Evolutionary conservation across 371 early-diverging fungal species (phyloP).

Genomic region (Apophysomyces ossiformis): DNA sequence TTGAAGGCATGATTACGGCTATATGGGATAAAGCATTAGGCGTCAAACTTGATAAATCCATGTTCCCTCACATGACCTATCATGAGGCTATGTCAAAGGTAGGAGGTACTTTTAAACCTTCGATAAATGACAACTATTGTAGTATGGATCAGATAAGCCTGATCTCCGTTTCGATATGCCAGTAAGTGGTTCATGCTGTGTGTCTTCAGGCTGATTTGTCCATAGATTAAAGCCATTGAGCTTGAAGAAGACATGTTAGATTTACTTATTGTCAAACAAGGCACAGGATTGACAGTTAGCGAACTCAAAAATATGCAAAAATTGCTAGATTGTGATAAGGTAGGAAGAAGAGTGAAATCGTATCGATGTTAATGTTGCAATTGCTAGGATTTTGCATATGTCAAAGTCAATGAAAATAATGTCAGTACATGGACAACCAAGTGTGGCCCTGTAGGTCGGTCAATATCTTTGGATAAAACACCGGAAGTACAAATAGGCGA

Average conservation of each 20-base stretch:
- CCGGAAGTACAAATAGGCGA: conserved; percentile 61
- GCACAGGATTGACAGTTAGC: conserved; percentile 34
- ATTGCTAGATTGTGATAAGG: conserved; percentile 36
- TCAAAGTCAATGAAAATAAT: conserved; percentile 64
- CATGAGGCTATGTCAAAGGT: conserved; percentile 78
- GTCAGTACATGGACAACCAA: conserved; percentile 59
- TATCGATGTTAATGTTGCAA: background rate
- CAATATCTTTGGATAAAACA: conserved; percentile 24
- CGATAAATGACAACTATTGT: conserved; percentile 3
- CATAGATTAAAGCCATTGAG: conserved; percentile 53
- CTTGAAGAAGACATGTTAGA: conserved; percentile 34
- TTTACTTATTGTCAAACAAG: conserved; percentile 52
- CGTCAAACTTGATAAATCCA: conserved; percentile 47
- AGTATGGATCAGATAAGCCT: conserved; percentile 93
- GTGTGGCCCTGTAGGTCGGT: conserved; percentile 35
- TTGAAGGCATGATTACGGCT: conserved; percentile 75
- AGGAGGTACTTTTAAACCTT: conserved; percentile 11
- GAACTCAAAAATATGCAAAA: conserved; percentile 46
- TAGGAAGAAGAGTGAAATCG: background rate
- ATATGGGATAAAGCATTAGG: conserved; percentile 70
- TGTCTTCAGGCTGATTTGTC: background rate
- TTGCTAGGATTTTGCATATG: conserved; percentile 46
- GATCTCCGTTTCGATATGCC: conserved; percentile 82
- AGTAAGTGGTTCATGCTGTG: conserved; percentile 29
- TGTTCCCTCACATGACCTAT: conserved; percentile 80